Conservation (phyloP, 306 rosid genomes). For the Begonia masoniana region DNA sequence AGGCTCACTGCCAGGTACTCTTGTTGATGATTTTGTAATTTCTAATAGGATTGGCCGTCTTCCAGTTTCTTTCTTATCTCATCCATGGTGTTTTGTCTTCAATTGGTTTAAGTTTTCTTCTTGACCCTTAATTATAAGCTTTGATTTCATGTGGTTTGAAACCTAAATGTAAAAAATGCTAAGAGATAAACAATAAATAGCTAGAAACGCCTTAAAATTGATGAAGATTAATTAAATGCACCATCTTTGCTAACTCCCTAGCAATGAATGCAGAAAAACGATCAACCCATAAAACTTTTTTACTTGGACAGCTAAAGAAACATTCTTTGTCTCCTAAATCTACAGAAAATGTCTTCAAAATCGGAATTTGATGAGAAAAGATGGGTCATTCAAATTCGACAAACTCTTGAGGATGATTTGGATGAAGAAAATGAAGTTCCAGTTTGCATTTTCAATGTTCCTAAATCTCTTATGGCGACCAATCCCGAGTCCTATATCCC, state of each 20-base stretch:
- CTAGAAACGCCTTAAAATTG: too few species aligned
- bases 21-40: too few species aligned
- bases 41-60: too few species aligned
- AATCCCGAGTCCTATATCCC: conserved; percentile 55
- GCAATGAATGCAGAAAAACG: not conserved
- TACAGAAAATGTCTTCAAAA: not conserved
- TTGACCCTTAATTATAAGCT: too few species aligned
- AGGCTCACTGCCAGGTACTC: too few species aligned
- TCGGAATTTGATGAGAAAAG: conserved; percentile 34
- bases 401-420: conserved; percentile 43
- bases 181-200: too few species aligned
- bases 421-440: conserved; percentile 36
- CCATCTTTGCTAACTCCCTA: not conserved
- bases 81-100: too few species aligned
- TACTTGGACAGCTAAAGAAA: not conserved
- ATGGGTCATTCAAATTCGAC: conserved; percentile 55
- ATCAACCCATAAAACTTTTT: not conserved
- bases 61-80: too few species aligned
- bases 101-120: too few species aligned
- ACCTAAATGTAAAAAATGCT: too few species aligned
- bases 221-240: not conserved
- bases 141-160: too few species aligned
- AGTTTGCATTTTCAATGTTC: conserved; percentile 54
- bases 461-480: conserved; percentile 20
- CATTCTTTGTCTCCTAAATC: conserved; percentile 18